A percentile compares a stretch with the other conserved stretches of the same genome.
These are phyloP conservation scores for Agroathelia rolfsii DNA, from an alignment of 1,284 basidiomycete genomes.

Conservation along the genomic window DNA sequence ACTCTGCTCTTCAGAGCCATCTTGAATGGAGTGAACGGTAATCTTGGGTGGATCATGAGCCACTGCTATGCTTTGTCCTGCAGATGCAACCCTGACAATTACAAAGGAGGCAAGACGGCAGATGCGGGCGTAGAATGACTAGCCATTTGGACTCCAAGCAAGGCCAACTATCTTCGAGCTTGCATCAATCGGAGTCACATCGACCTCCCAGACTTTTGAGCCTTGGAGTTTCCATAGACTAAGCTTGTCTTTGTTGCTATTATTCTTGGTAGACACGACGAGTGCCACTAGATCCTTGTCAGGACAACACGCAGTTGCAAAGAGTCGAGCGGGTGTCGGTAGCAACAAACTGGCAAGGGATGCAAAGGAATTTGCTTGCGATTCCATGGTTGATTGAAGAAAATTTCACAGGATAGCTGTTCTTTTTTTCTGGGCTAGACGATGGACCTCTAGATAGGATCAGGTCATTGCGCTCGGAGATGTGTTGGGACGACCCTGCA, in stretches of 20 bases:
- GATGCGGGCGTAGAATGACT: constrained; percentile 12
- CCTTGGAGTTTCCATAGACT: constrained; percentile 75
- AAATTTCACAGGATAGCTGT: no score
- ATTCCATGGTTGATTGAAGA: no score
- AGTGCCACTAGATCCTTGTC: constrained; percentile 73
- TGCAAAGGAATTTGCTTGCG: no score
- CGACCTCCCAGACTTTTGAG: constrained; percentile 70
- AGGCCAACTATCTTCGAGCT: constrained; percentile 45
- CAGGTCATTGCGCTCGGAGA: no score
- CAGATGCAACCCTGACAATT: no score
- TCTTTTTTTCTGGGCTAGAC: no score
- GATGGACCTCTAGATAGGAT: no score
- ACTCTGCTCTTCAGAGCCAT: constrained; percentile 46
- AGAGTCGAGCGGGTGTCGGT: constrained; percentile 44
- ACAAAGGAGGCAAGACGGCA: constrained; percentile 12
- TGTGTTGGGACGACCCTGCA: no score
- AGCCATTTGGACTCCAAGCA: constrained; percentile 77
- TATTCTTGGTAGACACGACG: constrained; percentile 52
- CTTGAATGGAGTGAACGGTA: constrained; percentile 65
- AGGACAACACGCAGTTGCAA: constrained; percentile 65
- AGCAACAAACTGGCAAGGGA: constrained; percentile 50
- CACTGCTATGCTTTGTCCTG: constrained; percentile 67
- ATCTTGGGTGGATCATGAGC: constrained; percentile 58
- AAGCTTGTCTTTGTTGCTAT: constrained; percentile 57
- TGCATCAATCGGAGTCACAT: constrained; percentile 33